Evolutionary conservation across 306 rosid species (phyloP), one percentile per base, ranked within the genome.

Genomic region (Inga oerstediana): DNA sequence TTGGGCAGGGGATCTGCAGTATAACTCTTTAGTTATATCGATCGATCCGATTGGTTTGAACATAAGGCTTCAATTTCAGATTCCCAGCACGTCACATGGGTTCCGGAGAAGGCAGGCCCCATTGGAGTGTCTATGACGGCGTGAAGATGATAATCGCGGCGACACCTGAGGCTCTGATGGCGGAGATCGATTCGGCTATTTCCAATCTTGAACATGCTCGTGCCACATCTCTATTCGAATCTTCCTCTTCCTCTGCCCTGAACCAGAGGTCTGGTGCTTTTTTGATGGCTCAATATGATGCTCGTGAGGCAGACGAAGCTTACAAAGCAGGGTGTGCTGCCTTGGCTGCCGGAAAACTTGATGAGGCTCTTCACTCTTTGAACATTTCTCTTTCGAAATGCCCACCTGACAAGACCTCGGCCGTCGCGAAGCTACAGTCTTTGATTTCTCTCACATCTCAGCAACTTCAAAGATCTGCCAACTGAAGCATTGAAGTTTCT

Each of bases 301-400:
- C 85, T 0, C 89, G 89, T 15, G 64, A 84, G 79, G 98, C 98
- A 3, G 99, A 95, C 44, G 94, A 90, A 66, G 94, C 98, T 6
- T 95, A 91, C 70, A 93, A 87, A 79, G 93, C 92, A 15, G 97
- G 98, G 4, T 95, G 98, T 81, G 91, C 91, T 8, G 95, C 97
- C 54, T 86, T 93, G 84, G 91, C 97, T 35, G 89, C 88, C 1
- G 98, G 97, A n/a, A 90, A 93, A 69, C 87, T 91, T 6, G 94
- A 92, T 0, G 97, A 92, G 76, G 98, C 98, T 76, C 89, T 91
- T 65, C 82, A 79, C 17, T 92, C 88, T 14, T 83, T 92, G 81
- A 93, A 89, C 37, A 62, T 87, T 24, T 88, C 99, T 35, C 91
- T 95, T 15, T 88, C 93, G 7, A 90, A 84, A 80, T 93, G 97